Evolutionary conservation across 805 yeast genomes (phyloP).

Genomic region (Zygosaccharomyces bailii): DNA sequence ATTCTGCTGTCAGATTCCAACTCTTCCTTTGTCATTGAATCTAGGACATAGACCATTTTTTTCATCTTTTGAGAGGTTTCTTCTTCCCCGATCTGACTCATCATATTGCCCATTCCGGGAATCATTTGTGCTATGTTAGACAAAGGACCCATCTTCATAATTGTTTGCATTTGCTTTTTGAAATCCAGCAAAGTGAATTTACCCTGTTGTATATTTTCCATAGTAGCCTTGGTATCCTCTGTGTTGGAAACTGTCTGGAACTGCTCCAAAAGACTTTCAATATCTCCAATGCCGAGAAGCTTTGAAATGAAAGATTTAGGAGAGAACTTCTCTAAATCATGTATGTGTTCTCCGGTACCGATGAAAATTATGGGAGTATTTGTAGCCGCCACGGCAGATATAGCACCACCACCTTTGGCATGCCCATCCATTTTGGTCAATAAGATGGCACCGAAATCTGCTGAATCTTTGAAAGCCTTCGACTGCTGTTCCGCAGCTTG

Average conservation of each 20-base stretch:
- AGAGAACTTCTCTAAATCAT: conserved; percentile 86
- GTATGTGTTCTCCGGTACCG: conserved; percentile 97
- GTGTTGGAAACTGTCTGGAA: conserved; percentile 70
- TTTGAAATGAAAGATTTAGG: conserved; percentile 90
- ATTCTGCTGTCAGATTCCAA: conserved; percentile 84
- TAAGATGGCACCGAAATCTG: conserved; percentile 92
- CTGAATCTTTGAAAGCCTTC: conserved; percentile 85
- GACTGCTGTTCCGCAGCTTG: conserved; percentile 98
- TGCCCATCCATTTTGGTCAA: conserved; percentile 98
- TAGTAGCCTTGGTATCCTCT: conserved; percentile 82
- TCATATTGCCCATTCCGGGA: conserved; percentile 85
- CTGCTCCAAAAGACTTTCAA: conserved; percentile 90
- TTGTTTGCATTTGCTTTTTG: conserved; percentile 91
- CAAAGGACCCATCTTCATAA: conserved; percentile 94
- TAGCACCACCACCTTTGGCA: conserved; percentile 99
- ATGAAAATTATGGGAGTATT: conserved; percentile 91
- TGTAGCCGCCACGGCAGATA: conserved; percentile 96
- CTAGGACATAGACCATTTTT: conserved; percentile 86
- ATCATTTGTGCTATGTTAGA: conserved; percentile 93
- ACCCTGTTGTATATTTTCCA: conserved; percentile 92
- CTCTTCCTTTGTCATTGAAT: conserved; percentile 92
- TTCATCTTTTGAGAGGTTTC: conserved; percentile 83
- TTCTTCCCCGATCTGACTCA: conserved; percentile 86
- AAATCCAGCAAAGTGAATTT: conserved; percentile 88
- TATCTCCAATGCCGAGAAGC: conserved; percentile 90